Percentiles rank a stretch among this genome's conserved stretches.
phyloP scores from a whole-genome alignment of 805 yeast genomes.

The Starmerella tilneyi region DNA sequence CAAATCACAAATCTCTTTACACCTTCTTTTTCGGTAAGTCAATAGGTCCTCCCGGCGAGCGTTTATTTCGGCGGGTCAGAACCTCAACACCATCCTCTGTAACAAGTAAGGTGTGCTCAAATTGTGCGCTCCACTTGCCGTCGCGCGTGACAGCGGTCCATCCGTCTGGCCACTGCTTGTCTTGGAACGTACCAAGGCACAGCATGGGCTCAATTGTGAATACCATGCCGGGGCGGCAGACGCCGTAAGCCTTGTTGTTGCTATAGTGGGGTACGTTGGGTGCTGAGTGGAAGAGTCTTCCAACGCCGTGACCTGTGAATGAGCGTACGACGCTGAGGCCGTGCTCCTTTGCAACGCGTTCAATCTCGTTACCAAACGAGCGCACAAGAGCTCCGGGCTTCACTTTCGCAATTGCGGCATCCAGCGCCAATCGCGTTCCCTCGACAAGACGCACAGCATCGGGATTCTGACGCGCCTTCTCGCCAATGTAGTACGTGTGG shows the following conservation, averaged over 20 bases:
- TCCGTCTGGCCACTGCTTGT: slow-evolving; percentile 88
- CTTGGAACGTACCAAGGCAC: slow-evolving; percentile 70
- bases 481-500: slow-evolving; percentile 95
- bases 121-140: slow-evolving; percentile 85
- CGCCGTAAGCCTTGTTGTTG: slow-evolving; percentile 83
- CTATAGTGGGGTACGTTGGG: slow-evolving; percentile 94
- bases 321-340: slow-evolving; percentile 80
- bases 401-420: slow-evolving; percentile 68
- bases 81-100: slow-evolving; percentile 92
- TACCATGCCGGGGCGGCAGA: slow-evolving; percentile 90
- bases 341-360: slow-evolving; percentile 68
- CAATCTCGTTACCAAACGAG: slow-evolving; percentile 76
- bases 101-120: slow-evolving; percentile 79
- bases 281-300: slow-evolving; percentile 74
- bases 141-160: slow-evolving; percentile 93
- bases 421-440: slow-evolving; percentile 78
- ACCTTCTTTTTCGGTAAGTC: slow-evolving; percentile 22
- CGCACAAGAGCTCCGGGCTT: slow-evolving; percentile 90
- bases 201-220: slow-evolving; percentile 98
- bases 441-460: slow-evolving; percentile 85
- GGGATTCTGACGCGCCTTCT: slow-evolving; percentile 65
- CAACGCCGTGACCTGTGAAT: slow-evolving; percentile 90
- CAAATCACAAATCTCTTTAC: not conserved
- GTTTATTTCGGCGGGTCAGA: slow-evolving; percentile 66
- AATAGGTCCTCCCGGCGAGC: slow-evolving; percentile 79